A percentile compares a stretch with the other conserved stretches of the same genome.
phyloP scores from a whole-genome alignment of 306 rosid species.

The Lathyrus sativus region DNA sequence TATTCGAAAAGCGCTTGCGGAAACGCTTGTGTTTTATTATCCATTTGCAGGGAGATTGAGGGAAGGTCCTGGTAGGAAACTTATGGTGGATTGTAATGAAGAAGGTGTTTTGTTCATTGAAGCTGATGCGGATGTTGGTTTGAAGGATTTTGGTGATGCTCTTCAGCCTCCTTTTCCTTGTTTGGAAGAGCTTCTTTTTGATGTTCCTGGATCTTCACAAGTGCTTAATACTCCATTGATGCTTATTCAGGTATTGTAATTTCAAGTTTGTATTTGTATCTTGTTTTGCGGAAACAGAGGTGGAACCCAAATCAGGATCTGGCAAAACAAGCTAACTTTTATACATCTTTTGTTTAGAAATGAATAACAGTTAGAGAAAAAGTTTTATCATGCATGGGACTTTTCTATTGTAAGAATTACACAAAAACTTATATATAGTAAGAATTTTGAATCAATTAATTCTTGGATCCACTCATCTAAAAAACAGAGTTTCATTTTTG shows the following conservation, averaged over 20 bases:
- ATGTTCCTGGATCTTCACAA: conserved; percentile 36
- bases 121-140: conserved; percentile 44
- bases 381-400: no score
- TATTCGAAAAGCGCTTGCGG: conserved; percentile 33
- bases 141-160: conserved; percentile 31
- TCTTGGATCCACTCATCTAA: no score
- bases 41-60: conserved; percentile 47
- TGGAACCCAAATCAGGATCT: not conserved
- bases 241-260: conserved; percentile 39
- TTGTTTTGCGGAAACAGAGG: not conserved
- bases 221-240: conserved; percentile 39
- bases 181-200: conserved; percentile 41
- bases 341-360: not conserved
- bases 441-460: no score
- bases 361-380: no score
- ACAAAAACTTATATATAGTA: no score
- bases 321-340: no score
- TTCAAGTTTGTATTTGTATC: not conserved
- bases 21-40: conserved; percentile 45
- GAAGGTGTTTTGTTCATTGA: conserved; percentile 45
- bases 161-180: conserved; percentile 48
- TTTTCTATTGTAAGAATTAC: no score
- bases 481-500: no score
- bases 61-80: conserved; percentile 37
- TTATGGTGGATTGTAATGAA: conserved; percentile 44